phyloP scores from a whole-genome alignment of 2,329 filamentous ascomycete genomes.

The Hymenoscyphus repandus region DNA sequence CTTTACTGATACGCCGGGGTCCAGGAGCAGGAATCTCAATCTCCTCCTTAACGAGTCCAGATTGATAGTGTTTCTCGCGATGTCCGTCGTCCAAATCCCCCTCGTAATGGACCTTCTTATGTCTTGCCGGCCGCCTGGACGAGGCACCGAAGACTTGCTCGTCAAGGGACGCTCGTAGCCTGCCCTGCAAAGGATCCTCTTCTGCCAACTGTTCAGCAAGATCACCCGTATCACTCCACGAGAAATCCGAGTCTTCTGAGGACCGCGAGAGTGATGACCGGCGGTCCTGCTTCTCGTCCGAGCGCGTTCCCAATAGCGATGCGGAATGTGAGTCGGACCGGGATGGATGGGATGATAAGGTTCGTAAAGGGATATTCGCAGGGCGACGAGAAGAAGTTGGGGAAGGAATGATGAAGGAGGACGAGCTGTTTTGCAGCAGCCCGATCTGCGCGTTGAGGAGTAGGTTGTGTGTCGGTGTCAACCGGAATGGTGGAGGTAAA shows the following conservation, averaged over 20 bases:
- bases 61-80: slow-evolving; percentile 34
- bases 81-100: slow-evolving; percentile 35
- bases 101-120: slow-evolving; percentile 68
- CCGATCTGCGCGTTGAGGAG: slow-evolving; percentile 35
- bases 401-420: slow-evolving; percentile 79
- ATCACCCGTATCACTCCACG: slow-evolving; percentile 93
- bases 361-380: slow-evolving; percentile 84
- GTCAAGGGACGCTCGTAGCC: slow-evolving; percentile 61
- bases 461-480: not conserved
- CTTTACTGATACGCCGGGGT: slow-evolving; percentile 57
- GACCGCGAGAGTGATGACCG: slow-evolving; percentile 44
- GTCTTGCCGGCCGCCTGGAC: slow-evolving; percentile 41
- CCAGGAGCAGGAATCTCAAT: slow-evolving; percentile 73
- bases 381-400: slow-evolving; percentile 60
- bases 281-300: slow-evolving; percentile 36
- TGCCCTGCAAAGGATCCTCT: slow-evolving; percentile 72
- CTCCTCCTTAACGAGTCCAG: slow-evolving; percentile 59
- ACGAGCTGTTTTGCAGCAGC: slow-evolving; percentile 76
- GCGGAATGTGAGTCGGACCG: slow-evolving; percentile 35
- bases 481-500: not conserved
- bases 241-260: slow-evolving; percentile 63
- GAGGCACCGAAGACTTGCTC: slow-evolving; percentile 50
- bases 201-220: slow-evolving; percentile 85
- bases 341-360: slow-evolving; percentile 47
- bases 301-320: slow-evolving; percentile 42